Conservation (phyloP, 345 rosid genomes). For the Euclidium syriacum region DNA sequence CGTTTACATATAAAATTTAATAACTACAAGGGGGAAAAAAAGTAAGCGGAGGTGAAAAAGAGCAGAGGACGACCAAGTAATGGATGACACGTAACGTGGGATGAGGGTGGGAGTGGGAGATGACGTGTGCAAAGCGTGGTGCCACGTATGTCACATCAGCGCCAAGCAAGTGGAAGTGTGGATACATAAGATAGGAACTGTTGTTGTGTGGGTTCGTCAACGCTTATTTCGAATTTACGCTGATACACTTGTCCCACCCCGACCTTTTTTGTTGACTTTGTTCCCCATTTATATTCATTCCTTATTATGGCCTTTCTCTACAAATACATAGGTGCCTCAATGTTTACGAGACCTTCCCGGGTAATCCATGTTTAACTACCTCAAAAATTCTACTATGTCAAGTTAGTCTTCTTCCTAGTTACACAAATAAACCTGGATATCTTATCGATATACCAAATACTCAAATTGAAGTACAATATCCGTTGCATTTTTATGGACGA, state of each 20-base stretch:
- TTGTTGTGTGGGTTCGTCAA: constrained; percentile 8
- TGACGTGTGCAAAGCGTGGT: constrained; percentile 23
- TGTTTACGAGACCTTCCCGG: too few relatives aligned
- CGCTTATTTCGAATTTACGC: neutral
- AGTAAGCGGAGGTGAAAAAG: neutral
- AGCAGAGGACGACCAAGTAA: neutral
- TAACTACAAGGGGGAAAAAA: neutral
- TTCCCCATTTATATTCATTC: neutral
- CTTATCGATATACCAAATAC: too few relatives aligned
- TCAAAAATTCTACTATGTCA: too few relatives aligned
- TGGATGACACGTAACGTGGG: constrained; percentile 3
- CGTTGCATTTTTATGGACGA: too few relatives aligned
- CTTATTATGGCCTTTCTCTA: neutral
- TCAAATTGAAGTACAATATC: too few relatives aligned
- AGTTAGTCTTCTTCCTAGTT: too few relatives aligned
- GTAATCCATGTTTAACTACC: too few relatives aligned
- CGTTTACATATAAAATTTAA: neutral
- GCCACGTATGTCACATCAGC: constrained; percentile 26
- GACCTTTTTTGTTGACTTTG: constrained; percentile 11
- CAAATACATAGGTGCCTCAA: too few relatives aligned
- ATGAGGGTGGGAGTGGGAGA: constrained; percentile 6
- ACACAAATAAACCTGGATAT: too few relatives aligned
- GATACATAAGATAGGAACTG: constrained; percentile 18
- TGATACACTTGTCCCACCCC: neutral
- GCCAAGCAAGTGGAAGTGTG: constrained; percentile 33